A percentile compares a stretch with the other conserved stretches of the same genome.
phyloP scores from a whole-genome alignment of 2,329 filamentous ascomycete genomes.

The Dothideomycetes sp. region DNA sequence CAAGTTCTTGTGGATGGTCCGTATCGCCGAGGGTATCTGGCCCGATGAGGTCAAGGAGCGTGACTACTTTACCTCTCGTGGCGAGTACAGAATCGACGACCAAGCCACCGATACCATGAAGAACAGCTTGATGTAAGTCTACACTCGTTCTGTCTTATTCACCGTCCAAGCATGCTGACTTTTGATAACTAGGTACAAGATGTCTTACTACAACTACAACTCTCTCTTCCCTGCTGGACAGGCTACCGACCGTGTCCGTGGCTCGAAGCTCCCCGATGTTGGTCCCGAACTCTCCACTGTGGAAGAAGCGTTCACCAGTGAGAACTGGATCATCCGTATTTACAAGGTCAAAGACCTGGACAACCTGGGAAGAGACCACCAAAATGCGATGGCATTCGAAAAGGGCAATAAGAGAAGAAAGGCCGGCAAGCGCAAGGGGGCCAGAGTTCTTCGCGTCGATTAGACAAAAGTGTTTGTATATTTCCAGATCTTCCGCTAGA shows the following conservation, averaged over 20 bases:
- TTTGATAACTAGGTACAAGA: slow-evolving; percentile 74
- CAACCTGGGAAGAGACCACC: slow-evolving; percentile 86
- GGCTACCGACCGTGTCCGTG: slow-evolving; percentile 81
- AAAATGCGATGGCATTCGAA: slow-evolving; percentile 58
- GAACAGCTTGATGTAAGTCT: slow-evolving; percentile 91
- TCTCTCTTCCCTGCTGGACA: slow-evolving; percentile 85
- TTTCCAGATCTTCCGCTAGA: slow-evolving; percentile 3
- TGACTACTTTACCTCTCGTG: slow-evolving; percentile 85
- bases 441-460: slow-evolving; percentile 62
- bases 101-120: slow-evolving; percentile 93
- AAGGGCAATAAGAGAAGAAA: slow-evolving; percentile 80
- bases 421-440: slow-evolving; percentile 60
- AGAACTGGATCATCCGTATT: slow-evolving; percentile 99
- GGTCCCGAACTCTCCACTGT: slow-evolving; percentile 78
- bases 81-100: slow-evolving; percentile 92
- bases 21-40: slow-evolving; percentile 98
- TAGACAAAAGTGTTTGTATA: slow-evolving; percentile 33
- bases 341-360: slow-evolving; percentile 99
- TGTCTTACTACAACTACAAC: slow-evolving; percentile 99
- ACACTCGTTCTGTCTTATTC: not conserved
- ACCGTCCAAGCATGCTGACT: slow-evolving; percentile 17
- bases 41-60: slow-evolving; percentile 98
- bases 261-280: slow-evolving; percentile 67
- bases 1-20: slow-evolving; percentile 99
- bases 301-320: slow-evolving; percentile 95